Evolutionary conservation across 352 stramenopile species (phyloP), one percentile per base, ranked within the genome.

Genomic region (Phytopythium ostracodes): DNA sequence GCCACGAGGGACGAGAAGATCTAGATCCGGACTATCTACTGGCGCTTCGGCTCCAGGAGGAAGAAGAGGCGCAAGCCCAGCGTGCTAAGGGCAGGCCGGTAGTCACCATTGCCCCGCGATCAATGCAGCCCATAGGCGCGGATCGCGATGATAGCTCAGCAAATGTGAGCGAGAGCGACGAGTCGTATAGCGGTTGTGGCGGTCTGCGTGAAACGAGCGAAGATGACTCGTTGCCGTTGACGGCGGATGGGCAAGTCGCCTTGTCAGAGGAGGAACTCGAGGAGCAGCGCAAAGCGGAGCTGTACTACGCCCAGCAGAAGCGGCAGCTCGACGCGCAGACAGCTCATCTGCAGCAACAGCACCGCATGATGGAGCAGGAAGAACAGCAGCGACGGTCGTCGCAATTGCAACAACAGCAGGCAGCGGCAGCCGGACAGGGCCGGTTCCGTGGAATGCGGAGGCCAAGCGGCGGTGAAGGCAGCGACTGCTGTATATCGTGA

Each of bases 281-380:
- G 49, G 81, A 78, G 6, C 87, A 95, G 64, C 81, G 73, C 27
- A 70, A 90, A 33, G 80, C 82, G 2, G 82, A 86, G 56, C 62
- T 56, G 43, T 92, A 87, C 55, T 95, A 91, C 59, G 73, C 88
- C n/a, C 74, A 92, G 56, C 75, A 82, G 53, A 88, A 89, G 59
- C 71, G 68, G 40, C 71, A 84, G 33, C 49, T 81, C 7, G 79
- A 86, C 31, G 62, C 75, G 0, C 72, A 76, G 42, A 77, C 70
- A 3, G 66, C 50, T 44, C 70, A 77, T 36, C 71, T 74, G 31
- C 70, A 84, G 52, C 56, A 72, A 22, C 66, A 80, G 27, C 63
- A 78, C 54, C 65, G 75, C 24, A 60, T 44, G 59, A 20, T 69
- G 42, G 62, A 46, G 6, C 59, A 71, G 3, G 62, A 76, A 9